A percentile compares a stretch with the other conserved stretches of the same genome.
Conservation (phyloP, 257 asterid genomes). For the Gynochthodes officinalis region DNA sequence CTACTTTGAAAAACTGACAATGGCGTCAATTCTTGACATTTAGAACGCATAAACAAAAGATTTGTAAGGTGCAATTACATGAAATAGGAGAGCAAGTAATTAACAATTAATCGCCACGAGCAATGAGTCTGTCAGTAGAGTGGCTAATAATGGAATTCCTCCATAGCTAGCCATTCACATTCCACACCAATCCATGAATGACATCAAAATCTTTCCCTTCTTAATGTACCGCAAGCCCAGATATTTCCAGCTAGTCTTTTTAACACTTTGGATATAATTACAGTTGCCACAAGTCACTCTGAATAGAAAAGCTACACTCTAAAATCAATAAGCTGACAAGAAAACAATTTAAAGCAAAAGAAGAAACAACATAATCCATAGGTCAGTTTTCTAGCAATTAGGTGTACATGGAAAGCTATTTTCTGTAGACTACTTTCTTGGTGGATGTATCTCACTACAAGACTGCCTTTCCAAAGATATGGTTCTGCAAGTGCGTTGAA, state of each 20-base stretch:
- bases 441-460: background rate
- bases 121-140: too few species aligned
- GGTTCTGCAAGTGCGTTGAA: background rate
- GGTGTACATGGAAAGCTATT: background rate
- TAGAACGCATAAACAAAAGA: too few species aligned
- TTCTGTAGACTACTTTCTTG: too few species aligned
- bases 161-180: background rate
- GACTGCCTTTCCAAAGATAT: background rate
- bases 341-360: background rate
- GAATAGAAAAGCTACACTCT: constrained; percentile 6
- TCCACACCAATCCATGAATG: background rate
- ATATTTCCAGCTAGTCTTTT: background rate
- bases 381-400: background rate
- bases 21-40: too few species aligned
- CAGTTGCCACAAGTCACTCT: background rate
- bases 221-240: background rate
- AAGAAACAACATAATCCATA: background rate
- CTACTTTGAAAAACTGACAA: too few species aligned
- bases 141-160: too few species aligned
- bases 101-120: too few species aligned
- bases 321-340: background rate
- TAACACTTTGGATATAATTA: background rate
- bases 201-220: background rate
- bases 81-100: too few species aligned
- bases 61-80: too few species aligned